Conservation (phyloP, 805 yeast genomes). For the Zygosaccharomyces bailii region DNA sequence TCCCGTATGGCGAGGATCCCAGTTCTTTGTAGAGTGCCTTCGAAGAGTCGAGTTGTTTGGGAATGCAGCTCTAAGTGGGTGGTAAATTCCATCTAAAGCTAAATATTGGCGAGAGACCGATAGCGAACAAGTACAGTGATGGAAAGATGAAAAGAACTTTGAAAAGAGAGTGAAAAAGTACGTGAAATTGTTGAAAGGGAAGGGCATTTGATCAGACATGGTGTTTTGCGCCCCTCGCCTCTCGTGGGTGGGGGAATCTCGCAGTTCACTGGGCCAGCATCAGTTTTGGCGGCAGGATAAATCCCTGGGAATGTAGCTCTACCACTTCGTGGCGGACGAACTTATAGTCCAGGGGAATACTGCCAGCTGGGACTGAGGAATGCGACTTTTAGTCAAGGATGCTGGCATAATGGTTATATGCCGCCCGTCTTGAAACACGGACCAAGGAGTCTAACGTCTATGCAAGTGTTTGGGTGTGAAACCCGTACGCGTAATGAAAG, state of each 20-base stretch:
- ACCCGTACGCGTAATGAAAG: constrained; percentile 42
- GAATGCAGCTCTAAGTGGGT: constrained; percentile 41
- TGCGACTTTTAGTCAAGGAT: constrained; percentile 38
- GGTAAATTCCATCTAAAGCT: constrained; percentile 42
- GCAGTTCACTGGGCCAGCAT: constrained; percentile 38
- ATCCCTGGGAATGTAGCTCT: constrained; percentile 36
- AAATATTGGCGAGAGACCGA: constrained; percentile 47
- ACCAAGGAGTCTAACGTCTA: constrained; percentile 43
- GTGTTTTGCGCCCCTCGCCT: constrained; percentile 31
- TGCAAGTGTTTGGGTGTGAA: constrained; percentile 42
- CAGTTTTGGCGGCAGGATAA: constrained; percentile 39
- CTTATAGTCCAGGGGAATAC: constrained; percentile 35
- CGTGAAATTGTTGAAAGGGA: constrained; percentile 46
- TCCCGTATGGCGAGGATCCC: constrained; percentile 38
- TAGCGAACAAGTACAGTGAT: constrained; percentile 47
- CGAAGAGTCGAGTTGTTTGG: constrained; percentile 35
- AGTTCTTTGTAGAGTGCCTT: constrained; percentile 33
- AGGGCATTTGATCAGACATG: constrained; percentile 42
- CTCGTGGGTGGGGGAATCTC: constrained; percentile 33
- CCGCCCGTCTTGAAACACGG: constrained; percentile 42
- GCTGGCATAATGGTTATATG: constrained; percentile 38
- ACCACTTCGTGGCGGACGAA: constrained; percentile 27
- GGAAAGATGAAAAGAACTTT: constrained; percentile 46
- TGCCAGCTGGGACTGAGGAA: constrained; percentile 36
- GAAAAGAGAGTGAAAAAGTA: constrained; percentile 45